Percentiles rank a stretch among this genome's conserved stretches.
Evolutionary conservation across 1,139 yeast genomes (phyloP).

Genomic region (Pichia sp.): DNA sequence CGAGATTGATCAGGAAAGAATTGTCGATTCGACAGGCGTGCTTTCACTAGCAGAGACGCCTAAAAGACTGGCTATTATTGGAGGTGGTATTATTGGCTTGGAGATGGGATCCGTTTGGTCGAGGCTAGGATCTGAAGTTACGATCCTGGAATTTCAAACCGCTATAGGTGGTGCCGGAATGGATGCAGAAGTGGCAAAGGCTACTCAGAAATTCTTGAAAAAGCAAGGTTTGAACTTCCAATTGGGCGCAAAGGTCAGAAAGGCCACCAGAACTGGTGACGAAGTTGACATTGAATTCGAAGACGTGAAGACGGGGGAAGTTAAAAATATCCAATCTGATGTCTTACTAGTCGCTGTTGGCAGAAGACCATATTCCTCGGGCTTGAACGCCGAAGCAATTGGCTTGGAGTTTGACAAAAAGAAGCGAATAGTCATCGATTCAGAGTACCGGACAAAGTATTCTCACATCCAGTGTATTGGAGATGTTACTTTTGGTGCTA

Average conservation of each 20-base stretch:
- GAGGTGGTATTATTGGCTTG: slow-evolving; percentile 99
- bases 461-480: slow-evolving; percentile 97
- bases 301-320: slow-evolving; percentile 80
- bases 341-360: slow-evolving; percentile 96
- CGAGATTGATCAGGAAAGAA: slow-evolving; percentile 93
- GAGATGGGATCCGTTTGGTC: slow-evolving; percentile 99
- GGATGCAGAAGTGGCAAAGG: slow-evolving; percentile 93
- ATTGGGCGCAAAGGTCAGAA: slow-evolving; percentile 84
- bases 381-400: slow-evolving; percentile 80
- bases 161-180: slow-evolving; percentile 93
- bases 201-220: slow-evolving; percentile 80
- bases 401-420: slow-evolving; percentile 87
- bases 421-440: slow-evolving; percentile 92
- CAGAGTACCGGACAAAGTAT: slow-evolving; percentile 86
- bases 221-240: slow-evolving; percentile 96
- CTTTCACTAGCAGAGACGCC: slow-evolving; percentile 82
- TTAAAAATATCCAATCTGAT: slow-evolving; percentile 79
- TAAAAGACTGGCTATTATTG: slow-evolving; percentile 86
- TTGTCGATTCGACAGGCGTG: slow-evolving; percentile 94
- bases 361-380: slow-evolving; percentile 95
- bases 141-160: slow-evolving; percentile 85
- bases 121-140: slow-evolving; percentile 92
- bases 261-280: slow-evolving; percentile 86
- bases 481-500: slow-evolving; percentile 96
- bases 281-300: slow-evolving; percentile 83